Evolutionary conservation across 2,329 filamentous ascomycete genomes (phyloP).

Genomic region (Stachybotrys elegans): DNA sequence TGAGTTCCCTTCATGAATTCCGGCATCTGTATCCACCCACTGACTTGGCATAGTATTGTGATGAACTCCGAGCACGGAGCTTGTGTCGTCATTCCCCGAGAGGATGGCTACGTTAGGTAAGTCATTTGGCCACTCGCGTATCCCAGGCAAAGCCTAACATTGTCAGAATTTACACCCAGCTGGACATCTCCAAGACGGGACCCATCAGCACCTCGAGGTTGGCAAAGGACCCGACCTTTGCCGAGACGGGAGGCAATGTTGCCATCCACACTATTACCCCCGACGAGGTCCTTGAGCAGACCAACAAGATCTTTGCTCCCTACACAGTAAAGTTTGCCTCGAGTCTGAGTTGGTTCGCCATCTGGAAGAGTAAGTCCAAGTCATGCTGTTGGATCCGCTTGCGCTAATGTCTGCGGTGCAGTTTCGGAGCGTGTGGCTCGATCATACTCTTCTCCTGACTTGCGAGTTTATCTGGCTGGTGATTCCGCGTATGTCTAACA

Average conservation of each 20-base stretch:
- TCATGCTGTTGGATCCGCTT: not conserved
- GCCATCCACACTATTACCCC: conserved; percentile 25
- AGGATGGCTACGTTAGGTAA: conserved; percentile 23
- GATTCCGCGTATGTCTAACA: conserved; percentile 22
- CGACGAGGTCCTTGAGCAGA: conserved; percentile 26
- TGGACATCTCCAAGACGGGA: conserved; percentile 18
- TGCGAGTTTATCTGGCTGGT: conserved; percentile 23
- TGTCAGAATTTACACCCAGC: conserved; percentile 23
- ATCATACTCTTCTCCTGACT: conserved; percentile 22
- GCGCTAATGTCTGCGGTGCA: conserved; percentile 1
- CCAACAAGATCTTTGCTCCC: conserved; percentile 26
- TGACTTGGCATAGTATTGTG: conserved; percentile 7
- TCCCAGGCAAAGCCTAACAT: not conserved
- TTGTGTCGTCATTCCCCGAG: conserved; percentile 25
- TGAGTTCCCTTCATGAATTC: conserved; percentile 7
- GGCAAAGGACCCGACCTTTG: conserved; percentile 16
- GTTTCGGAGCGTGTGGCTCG: conserved; percentile 27
- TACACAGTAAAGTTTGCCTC: conserved; percentile 24
- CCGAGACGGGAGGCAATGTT: conserved; percentile 20
- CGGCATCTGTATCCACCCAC: not conserved
- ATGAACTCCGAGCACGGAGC: conserved; percentile 22
- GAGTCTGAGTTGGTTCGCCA: conserved; percentile 27
- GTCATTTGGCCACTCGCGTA: not conserved
- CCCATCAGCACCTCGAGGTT: conserved; percentile 16
- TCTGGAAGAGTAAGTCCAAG: conserved; percentile 21